These are phyloP conservation scores for Dothideomycetes sp. DNA, from an alignment of 2,329 filamentous ascomycete genomes.

Conservation along the genomic window DNA sequence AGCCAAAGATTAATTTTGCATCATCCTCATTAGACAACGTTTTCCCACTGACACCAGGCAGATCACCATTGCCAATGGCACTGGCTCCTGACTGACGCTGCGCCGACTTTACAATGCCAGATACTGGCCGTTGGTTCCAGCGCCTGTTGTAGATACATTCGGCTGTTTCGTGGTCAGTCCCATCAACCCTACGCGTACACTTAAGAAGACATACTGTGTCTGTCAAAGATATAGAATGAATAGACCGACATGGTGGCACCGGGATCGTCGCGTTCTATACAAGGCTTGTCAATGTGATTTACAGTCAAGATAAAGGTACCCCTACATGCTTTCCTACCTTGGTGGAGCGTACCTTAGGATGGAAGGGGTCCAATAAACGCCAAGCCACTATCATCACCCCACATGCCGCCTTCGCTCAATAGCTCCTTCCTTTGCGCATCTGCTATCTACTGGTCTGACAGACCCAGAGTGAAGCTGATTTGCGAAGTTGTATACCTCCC, in stretches of 20 bases:
- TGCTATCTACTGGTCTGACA: too few relatives aligned
- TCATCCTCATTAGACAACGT: conserved; percentile 59
- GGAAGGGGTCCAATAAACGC: too few relatives aligned
- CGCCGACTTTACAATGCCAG: conserved; percentile 33
- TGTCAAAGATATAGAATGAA: conserved; percentile 97
- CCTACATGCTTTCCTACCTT: too few relatives aligned
- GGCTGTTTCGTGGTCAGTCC: conserved; percentile 41
- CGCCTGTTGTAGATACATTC: conserved; percentile 93
- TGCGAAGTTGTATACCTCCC: too few relatives aligned
- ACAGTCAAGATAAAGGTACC: too few relatives aligned
- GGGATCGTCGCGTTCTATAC: too few relatives aligned
- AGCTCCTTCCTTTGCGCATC: too few relatives aligned
- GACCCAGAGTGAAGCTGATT: too few relatives aligned
- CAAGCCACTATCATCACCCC: too few relatives aligned
- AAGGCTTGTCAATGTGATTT: too few relatives aligned
- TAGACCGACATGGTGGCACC: conserved; percentile 70
- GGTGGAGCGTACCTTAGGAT: too few relatives aligned
- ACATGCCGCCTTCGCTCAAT: too few relatives aligned
- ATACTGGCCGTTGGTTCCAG: conserved; percentile 53
- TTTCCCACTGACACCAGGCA: conserved; percentile 20
- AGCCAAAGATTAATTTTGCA: conserved; percentile 94
- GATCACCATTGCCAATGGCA: conserved; percentile 32
- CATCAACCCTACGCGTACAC: not conserved
- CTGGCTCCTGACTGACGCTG: conserved; percentile 39
- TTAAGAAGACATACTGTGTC: conserved; percentile 70